Evolutionary conservation across 495 filamentous ascomycete genomes (phyloP).

Genomic region (Paragyromitra xinjiangensis): DNA sequence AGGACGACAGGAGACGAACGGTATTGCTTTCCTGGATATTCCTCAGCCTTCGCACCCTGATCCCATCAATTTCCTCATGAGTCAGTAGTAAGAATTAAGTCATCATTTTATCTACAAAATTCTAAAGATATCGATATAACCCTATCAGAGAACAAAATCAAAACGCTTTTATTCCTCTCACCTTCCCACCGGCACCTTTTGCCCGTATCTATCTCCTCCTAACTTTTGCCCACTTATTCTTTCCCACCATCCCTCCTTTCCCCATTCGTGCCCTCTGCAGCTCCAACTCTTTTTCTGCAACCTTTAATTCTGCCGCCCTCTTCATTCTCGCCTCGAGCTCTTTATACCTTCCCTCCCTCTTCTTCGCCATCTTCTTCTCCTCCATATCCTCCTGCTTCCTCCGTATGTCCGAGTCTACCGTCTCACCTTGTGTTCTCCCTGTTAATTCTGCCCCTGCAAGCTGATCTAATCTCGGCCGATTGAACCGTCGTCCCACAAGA

Average conservation of each 20-base stretch:
- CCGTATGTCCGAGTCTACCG: constrained; percentile 17
- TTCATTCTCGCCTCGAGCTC: constrained; percentile 73
- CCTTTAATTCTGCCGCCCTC: constrained; percentile 73
- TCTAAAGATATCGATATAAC: constrained; percentile 21
- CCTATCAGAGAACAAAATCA: not conserved
- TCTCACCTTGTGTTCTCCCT: constrained; percentile 35
- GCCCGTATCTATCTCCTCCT: constrained; percentile 43
- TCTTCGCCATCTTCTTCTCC: constrained; percentile 63
- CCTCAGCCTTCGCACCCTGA: no score
- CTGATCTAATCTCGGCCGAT: constrained; percentile 54
- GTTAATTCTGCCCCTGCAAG: constrained; percentile 38
- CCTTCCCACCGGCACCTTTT: not conserved
- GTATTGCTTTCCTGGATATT: no score
- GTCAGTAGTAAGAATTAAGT: constrained; percentile 2
- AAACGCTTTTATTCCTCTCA: not conserved
- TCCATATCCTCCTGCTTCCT: constrained; percentile 33
- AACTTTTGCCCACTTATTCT: constrained; percentile 55
- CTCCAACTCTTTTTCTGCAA: constrained; percentile 80
- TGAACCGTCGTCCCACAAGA: constrained; percentile 55
- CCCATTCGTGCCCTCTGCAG: constrained; percentile 80
- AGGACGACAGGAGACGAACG: no score
- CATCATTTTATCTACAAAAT: constrained; percentile 11
- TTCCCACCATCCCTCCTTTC: constrained; percentile 61
- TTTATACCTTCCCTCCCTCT: constrained; percentile 62
- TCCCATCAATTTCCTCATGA: not conserved